A percentile compares a stretch with the other conserved stretches of the same genome.
Evolutionary conservation across 108 stramenopile species (phyloP).

Genomic region (Asterionellopsis glacialis): DNA sequence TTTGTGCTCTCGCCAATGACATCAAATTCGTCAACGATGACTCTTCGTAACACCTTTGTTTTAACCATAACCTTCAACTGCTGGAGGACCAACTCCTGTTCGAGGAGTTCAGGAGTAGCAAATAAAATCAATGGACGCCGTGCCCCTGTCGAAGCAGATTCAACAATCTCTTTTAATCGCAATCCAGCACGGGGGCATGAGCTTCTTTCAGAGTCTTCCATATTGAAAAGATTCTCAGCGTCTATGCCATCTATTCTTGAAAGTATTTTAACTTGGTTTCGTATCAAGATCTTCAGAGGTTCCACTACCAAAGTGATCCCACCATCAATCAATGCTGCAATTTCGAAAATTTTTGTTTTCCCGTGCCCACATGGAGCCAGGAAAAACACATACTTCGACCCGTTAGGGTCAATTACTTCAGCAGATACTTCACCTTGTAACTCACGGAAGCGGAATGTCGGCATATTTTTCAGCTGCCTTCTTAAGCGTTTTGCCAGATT

Average conservation of each 20-base stretch:
- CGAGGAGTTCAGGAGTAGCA: constrained; percentile 12
- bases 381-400: background rate
- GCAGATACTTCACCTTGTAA: no score
- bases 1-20: background rate
- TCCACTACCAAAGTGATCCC: constrained; percentile 15
- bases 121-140: background rate
- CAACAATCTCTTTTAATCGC: background rate
- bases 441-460: no score
- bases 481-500: no score
- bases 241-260: background rate
- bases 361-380: constrained; percentile 16
- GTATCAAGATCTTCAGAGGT: constrained; percentile 7
- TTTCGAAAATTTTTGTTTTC: constrained; percentile 5
- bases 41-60: background rate
- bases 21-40: constrained; percentile 12
- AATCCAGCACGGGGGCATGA: background rate
- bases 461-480: no score
- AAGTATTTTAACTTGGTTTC: constrained; percentile 7
- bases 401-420: no score
- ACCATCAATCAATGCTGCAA: constrained; percentile 1
- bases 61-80: background rate
- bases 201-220: background rate
- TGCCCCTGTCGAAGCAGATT: background rate
- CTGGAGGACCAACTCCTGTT: background rate
- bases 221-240: background rate